Evolutionary conservation across 345 rosid genomes (phyloP).

Genomic region (Eutrema japonicum): DNA sequence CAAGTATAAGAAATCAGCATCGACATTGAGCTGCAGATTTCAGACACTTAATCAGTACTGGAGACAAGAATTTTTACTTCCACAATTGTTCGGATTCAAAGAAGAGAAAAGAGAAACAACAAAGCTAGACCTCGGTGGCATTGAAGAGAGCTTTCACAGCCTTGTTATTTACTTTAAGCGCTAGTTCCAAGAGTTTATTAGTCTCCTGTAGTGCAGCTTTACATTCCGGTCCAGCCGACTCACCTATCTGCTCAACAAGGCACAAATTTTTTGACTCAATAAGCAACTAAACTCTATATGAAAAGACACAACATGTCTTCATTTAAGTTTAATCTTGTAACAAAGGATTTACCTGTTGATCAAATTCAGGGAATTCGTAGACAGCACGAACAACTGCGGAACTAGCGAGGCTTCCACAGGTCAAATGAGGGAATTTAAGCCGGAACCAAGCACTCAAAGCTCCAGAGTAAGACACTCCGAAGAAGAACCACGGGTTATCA

Average conservation of each 20-base stretch:
- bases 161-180: constrained; percentile 61
- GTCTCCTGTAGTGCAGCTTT: constrained; percentile 79
- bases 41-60: constrained; percentile 16
- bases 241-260: constrained; percentile 64
- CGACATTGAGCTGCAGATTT: constrained; percentile 70
- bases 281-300: background rate
- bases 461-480: constrained; percentile 87
- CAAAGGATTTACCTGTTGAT: constrained; percentile 62
- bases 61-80: background rate
- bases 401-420: constrained; percentile 98
- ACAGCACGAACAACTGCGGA: constrained; percentile 95
- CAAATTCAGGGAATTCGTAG: constrained; percentile 74
- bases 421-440: constrained; percentile 91
- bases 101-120: constrained; percentile 18
- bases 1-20: constrained; percentile 88
- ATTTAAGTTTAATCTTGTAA: background rate
- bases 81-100: background rate
- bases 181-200: constrained; percentile 68
- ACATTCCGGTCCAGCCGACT: constrained; percentile 88
- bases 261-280: constrained; percentile 4
- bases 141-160: constrained; percentile 67
- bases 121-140: constrained; percentile 73
- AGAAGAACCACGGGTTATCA: constrained; percentile 89
- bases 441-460: constrained; percentile 98
- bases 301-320: background rate